These are phyloP conservation scores for Groenewaldozyma sp. DNA, from an alignment of 1,139 yeast genomes.

Conservation along the genomic window DNA sequence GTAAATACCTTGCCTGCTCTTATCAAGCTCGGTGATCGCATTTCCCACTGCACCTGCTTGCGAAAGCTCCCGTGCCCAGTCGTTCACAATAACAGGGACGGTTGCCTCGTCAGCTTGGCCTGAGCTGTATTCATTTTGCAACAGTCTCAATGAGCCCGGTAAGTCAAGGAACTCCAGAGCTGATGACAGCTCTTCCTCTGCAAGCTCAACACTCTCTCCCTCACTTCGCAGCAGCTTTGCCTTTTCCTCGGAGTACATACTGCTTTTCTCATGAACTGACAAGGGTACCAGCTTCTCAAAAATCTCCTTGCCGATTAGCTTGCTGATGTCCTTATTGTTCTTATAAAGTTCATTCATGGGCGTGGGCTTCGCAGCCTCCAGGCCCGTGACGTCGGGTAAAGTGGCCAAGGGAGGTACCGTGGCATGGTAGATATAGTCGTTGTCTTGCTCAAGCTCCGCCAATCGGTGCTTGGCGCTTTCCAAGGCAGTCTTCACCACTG, in stretches of 20 bases:
- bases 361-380: constrained; percentile 68
- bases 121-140: constrained; percentile 30
- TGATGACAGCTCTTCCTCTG: constrained; percentile 69
- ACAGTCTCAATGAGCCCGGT: constrained; percentile 54
- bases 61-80: constrained; percentile 25
- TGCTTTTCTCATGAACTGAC: constrained; percentile 76
- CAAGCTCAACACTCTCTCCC: constrained; percentile 65
- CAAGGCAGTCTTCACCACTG: constrained; percentile 18
- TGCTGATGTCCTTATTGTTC: constrained; percentile 38
- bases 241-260: constrained; percentile 83
- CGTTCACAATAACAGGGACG: constrained; percentile 23
- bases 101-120: constrained; percentile 10
- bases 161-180: constrained; percentile 71
- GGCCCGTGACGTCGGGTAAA: constrained; percentile 51
- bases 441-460: constrained; percentile 58
- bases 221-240: constrained; percentile 68
- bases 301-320: constrained; percentile 45
- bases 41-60: not conserved
- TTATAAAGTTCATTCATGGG: constrained; percentile 46
- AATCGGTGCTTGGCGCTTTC: constrained; percentile 37
- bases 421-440: constrained; percentile 83
- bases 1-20: constrained; percentile 14
- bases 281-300: constrained; percentile 76
- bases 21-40: constrained; percentile 12
- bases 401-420: constrained; percentile 52